phyloP scores from a whole-genome alignment of 345 rosid species.

The Cardamine resedifolia region DNA sequence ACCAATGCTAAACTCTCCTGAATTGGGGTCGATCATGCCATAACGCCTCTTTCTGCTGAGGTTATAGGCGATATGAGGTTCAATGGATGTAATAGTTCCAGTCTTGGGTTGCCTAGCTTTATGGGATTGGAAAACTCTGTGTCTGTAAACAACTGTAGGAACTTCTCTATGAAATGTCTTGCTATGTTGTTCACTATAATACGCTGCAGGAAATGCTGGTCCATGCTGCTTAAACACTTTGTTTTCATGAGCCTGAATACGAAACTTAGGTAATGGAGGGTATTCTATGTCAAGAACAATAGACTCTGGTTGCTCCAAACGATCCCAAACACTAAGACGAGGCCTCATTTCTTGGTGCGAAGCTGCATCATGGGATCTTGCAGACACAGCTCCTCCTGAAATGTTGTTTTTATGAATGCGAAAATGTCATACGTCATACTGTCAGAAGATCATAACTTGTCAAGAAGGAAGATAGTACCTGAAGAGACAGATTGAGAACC shows the following conservation, averaged over 20 bases:
- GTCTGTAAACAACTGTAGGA: conserved; percentile 27
- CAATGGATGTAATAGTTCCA: conserved; percentile 14
- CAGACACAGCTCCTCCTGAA: conserved; percentile 31
- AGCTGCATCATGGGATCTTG: conserved; percentile 18
- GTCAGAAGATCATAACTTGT: not conserved
- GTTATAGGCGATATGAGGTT: conserved; percentile 10
- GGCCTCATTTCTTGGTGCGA: conserved; percentile 14
- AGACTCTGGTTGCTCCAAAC: conserved; percentile 33
- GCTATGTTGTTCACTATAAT: conserved; percentile 23
- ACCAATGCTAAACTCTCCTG: conserved; percentile 25
- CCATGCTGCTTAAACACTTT: conserved; percentile 22
- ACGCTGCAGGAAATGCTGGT: conserved; percentile 27
- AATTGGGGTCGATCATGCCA: conserved; percentile 19
- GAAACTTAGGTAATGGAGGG: conserved; percentile 11
- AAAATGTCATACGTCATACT: conserved; percentile 3
- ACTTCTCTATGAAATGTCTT: conserved; percentile 8
- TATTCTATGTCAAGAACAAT: not conserved
- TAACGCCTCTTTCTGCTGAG: conserved; percentile 39
- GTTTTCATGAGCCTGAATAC: conserved; percentile 10
- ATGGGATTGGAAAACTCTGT: not conserved
- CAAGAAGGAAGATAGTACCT: conserved; percentile 28
- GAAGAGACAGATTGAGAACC: conserved; percentile 17
- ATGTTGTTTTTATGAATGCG: conserved; percentile 6
- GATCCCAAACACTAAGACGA: conserved; percentile 46
- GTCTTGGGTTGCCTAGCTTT: conserved; percentile 13